phyloP scores from a whole-genome alignment of 352 stramenopile genomes.

The Pythium scleroteichum region DNA sequence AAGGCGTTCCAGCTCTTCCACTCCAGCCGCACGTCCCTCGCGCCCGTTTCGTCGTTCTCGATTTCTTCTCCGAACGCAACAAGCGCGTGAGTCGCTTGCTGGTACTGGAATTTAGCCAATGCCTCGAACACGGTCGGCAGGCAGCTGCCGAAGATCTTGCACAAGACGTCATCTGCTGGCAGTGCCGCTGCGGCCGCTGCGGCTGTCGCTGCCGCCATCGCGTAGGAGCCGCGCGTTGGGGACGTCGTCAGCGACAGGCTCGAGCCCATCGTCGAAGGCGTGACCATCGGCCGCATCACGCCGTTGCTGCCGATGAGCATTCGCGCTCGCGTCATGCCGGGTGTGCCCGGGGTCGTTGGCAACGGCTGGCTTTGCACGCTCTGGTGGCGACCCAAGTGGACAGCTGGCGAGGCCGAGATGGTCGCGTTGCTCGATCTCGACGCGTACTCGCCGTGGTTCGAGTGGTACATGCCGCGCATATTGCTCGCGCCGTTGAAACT shows the following conservation, averaged over 20 bases:
- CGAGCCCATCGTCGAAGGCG: conserved; percentile 7
- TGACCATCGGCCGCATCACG: background rate
- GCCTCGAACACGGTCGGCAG: conserved; percentile 33
- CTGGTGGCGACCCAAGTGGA: conserved; percentile 5
- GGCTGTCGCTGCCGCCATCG: background rate
- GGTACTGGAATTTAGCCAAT: conserved; percentile 38
- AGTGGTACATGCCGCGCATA: conserved; percentile 19
- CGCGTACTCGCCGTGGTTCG: conserved; percentile 7
- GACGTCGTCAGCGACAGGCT: conserved; percentile 15
- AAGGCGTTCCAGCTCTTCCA: conserved; percentile 39
- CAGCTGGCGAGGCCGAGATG: background rate
- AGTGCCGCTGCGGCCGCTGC: conserved; percentile 11
- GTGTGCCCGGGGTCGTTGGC: conserved; percentile 13
- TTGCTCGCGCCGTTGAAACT: conserved; percentile 12
- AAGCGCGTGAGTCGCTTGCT: conserved; percentile 28
- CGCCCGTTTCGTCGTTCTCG: conserved; percentile 1
- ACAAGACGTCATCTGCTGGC: conserved; percentile 26
- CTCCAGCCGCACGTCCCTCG: conserved; percentile 18
- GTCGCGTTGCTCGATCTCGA: background rate
- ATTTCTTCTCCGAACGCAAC: conserved; percentile 9
- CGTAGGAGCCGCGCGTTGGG: conserved; percentile 16
- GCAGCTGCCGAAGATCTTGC: conserved; percentile 24
- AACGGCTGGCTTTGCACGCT: conserved; percentile 22
- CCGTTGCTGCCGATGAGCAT: conserved; percentile 7
- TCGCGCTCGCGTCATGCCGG: conserved; percentile 7